Evolutionary conservation across 495 filamentous ascomycete species (phyloP).

Genomic region (Daldinia grandis): DNA sequence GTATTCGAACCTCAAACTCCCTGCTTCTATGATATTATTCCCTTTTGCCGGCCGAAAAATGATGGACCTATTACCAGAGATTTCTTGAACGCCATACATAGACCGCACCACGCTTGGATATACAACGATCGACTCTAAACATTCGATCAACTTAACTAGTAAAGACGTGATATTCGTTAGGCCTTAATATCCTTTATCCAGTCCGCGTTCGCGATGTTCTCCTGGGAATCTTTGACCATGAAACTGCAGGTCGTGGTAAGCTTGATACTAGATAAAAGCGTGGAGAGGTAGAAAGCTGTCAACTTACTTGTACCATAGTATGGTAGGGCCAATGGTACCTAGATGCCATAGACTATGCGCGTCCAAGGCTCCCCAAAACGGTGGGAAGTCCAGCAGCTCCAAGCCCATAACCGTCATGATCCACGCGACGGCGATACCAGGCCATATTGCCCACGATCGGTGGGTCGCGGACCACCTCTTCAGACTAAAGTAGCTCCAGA

Average conservation of each 20-base stretch:
- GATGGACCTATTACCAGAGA: slow-evolving; percentile 27
- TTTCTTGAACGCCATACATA: slow-evolving; percentile 22
- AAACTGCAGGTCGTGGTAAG: slow-evolving; percentile 62
- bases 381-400: slow-evolving; percentile 93
- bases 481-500: slow-evolving; percentile 89
- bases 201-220: slow-evolving; percentile 66
- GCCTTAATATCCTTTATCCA: slow-evolving; percentile 50
- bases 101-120: slow-evolving; percentile 7
- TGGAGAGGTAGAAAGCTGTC: neutral
- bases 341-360: slow-evolving; percentile 97
- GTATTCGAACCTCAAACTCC: slow-evolving; percentile 28
- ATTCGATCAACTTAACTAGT: slow-evolving; percentile 2
- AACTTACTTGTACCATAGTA: slow-evolving; percentile 95
- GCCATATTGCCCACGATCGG: slow-evolving; percentile 85
- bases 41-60: slow-evolving; percentile 25
- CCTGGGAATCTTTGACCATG: slow-evolving; percentile 77
- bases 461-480: slow-evolving; percentile 72
- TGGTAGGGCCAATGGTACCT: slow-evolving; percentile 85
- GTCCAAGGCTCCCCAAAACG: slow-evolving; percentile 82
- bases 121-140: slow-evolving; percentile 13
- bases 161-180: slow-evolving; percentile 13
- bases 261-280: neutral
- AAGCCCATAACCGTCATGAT: slow-evolving; percentile 92
- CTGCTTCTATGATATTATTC: slow-evolving; percentile 21
- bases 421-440: slow-evolving; percentile 92